Evolutionary conservation across 2,329 filamentous ascomycete genomes (phyloP).

Genomic region (Endoconidiophora polonica): DNA sequence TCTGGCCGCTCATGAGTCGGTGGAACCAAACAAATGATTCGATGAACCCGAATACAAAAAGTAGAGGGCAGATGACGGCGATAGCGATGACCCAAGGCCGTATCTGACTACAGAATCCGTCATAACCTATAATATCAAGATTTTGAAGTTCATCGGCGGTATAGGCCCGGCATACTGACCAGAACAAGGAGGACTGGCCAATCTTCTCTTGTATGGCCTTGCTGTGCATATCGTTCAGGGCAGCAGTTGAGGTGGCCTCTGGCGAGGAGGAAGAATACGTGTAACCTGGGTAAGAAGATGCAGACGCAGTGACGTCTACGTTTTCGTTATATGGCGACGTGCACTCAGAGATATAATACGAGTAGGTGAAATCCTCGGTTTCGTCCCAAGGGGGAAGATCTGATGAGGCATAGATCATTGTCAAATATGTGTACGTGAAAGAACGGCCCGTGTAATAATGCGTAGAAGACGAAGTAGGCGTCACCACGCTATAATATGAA

Average conservation of each 20-base stretch:
- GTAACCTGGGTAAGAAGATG: too few relatives aligned
- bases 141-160: too few relatives aligned
- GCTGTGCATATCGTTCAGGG: too few relatives aligned
- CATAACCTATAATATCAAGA: too few relatives aligned
- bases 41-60: slow-evolving; percentile 19
- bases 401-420: background rate
- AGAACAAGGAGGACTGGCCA: too few relatives aligned
- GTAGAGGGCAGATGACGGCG: slow-evolving; percentile 16
- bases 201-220: too few relatives aligned
- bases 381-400: background rate
- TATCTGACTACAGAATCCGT: background rate
- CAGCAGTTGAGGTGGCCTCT: too few relatives aligned
- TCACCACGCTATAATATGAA: background rate
- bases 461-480: background rate
- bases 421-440: background rate
- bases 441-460: background rate
- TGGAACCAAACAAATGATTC: slow-evolving; percentile 21
- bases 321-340: background rate
- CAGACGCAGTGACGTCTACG: background rate
- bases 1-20: slow-evolving; percentile 19
- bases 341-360: background rate
- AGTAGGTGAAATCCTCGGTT: background rate
- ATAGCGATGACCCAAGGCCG: slow-evolving; percentile 16
- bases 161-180: too few relatives aligned
- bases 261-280: too few relatives aligned